phyloP scores from a whole-genome alignment of 208 protist genomes.

The Trichomonas vaginalis region DNA sequence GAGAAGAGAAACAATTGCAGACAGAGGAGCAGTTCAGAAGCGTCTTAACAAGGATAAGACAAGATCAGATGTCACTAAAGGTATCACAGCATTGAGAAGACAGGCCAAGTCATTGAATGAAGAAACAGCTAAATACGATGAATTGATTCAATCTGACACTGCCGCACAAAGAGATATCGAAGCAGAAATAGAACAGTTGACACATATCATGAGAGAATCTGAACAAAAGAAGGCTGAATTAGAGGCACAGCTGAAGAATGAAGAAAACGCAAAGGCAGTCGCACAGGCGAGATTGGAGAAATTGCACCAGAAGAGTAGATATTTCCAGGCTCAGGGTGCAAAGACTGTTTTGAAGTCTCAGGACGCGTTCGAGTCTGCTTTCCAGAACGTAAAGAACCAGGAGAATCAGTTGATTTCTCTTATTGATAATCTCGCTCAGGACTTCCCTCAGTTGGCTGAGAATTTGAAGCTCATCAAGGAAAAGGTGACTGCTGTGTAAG shows the following conservation, averaged over 20 bases:
- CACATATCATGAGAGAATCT: not conserved
- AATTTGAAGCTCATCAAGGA: not conserved
- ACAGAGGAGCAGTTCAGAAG: not conserved
- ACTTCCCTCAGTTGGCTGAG: not conserved
- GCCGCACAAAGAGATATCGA: not conserved
- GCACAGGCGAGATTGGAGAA: not conserved
- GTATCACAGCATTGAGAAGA: not conserved
- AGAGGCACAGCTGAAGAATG: not conserved
- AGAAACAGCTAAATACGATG: not conserved
- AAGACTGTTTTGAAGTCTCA: not conserved
- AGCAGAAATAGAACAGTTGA: not conserved
- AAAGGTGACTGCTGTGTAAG: not conserved
- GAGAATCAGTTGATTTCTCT: not conserved
- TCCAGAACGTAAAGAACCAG: not conserved
- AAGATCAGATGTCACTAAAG: not conserved
- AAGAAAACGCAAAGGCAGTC: not conserved
- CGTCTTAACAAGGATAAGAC: not conserved
- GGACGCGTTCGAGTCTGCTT: not conserved
- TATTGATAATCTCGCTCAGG: not conserved
- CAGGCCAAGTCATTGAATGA: not conserved
- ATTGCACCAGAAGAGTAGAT: not conserved
- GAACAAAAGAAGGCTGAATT: not conserved
- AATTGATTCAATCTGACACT: not conserved
- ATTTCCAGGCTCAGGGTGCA: not conserved
- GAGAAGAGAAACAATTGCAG: not conserved